Percentiles rank a stretch among this genome's conserved stretches.
These are phyloP conservation scores for Colletotrichum musae DNA, from an alignment of 2,329 filamentous ascomycete species.

Conservation along the genomic window DNA sequence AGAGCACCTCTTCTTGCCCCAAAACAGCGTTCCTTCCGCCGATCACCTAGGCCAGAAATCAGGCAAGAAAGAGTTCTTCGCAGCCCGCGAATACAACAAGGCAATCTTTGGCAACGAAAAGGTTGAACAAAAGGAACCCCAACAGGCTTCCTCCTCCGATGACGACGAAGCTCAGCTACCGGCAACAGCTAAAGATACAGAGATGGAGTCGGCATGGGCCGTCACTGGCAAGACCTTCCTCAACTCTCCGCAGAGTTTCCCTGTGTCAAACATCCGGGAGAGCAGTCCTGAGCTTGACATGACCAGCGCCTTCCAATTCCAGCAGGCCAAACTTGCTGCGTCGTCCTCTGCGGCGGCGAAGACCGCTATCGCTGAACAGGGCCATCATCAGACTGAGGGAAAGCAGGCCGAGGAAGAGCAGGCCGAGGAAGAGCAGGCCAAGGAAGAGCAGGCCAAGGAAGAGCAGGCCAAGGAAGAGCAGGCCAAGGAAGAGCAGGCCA, in stretches of 20 bases:
- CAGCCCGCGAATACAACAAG: conserved; percentile 56
- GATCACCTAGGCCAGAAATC: conserved; percentile 52
- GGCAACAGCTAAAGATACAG: too few species aligned
- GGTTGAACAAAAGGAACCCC: not conserved
- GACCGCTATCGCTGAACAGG: too few species aligned
- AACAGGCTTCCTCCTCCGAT: not conserved
- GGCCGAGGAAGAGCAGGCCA: too few species aligned
- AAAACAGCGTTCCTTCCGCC: conserved; percentile 37
- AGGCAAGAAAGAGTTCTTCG: conserved; percentile 57
- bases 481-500: too few species aligned
- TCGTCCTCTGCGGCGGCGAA: too few species aligned
- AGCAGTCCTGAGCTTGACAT: conserved; percentile 39
- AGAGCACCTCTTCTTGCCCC: conserved; percentile 2
- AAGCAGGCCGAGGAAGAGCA: too few species aligned
- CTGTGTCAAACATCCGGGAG: not conserved
- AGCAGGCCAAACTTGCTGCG: conserved; percentile 33
- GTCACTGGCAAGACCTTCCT: conserved; percentile 36
- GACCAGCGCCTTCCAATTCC: conserved; percentile 40
- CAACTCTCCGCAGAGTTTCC: conserved; percentile 20
- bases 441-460: too few species aligned
- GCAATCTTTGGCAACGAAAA: conserved; percentile 3
- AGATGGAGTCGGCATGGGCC: conserved; percentile 27
- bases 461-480: too few species aligned
- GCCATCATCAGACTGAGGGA: too few species aligned
- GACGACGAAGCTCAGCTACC: too few species aligned